Evolutionary conservation across 768 basidiomycete species (phyloP), one percentile per base, ranked within the genome.

Genomic region (Rhizopogon rudus): DNA sequence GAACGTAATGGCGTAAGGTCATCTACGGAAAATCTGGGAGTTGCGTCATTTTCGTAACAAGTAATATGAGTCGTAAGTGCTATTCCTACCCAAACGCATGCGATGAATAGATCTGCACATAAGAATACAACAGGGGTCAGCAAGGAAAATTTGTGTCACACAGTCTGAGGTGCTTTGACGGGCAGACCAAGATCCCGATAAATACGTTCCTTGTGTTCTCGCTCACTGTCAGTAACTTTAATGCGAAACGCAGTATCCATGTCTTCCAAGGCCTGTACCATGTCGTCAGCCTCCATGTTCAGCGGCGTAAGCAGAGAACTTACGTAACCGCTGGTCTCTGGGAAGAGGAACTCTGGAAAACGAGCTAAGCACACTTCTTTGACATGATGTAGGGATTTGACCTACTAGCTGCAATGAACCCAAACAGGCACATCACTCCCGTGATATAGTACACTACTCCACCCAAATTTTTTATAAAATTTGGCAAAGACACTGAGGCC

Each of bases 161-260:
- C 12, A 10, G 61, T 59, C 25, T 61, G 9, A 20, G 69, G 16
- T 6, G 64, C 64, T n/a, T 54, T 61, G 10, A 40, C 17, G 13
- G 70, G 70, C 29, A 70, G 56, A 5, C 68, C 68, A 28, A 71
- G 61, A 14, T 68, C 57, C 16, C 59, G 63, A 51, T 63, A 65
- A 41, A 70, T 68, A 29, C n/a, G 42, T 20, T 56, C 58, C 68
- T 66, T 68, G 10, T 54, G 66, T 14, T 66, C 56, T 5, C 57
- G 63, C 49, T 66, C 68, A 44, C 59, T 57, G 0, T 67, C 67
- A 13, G 66, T 58, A 40, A 62, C 53, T 7, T 61, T 60, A 16
- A 70, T 68, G 9, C 68, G 68, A 57, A 70, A 70, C 14, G 65
- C 65, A 2, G 60, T 61, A 28, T 70, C 63, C 70, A 68, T 71